Conservation (phyloP, 2,329 filamentous ascomycete species). For the Plenodomus lindquistii region DNA sequence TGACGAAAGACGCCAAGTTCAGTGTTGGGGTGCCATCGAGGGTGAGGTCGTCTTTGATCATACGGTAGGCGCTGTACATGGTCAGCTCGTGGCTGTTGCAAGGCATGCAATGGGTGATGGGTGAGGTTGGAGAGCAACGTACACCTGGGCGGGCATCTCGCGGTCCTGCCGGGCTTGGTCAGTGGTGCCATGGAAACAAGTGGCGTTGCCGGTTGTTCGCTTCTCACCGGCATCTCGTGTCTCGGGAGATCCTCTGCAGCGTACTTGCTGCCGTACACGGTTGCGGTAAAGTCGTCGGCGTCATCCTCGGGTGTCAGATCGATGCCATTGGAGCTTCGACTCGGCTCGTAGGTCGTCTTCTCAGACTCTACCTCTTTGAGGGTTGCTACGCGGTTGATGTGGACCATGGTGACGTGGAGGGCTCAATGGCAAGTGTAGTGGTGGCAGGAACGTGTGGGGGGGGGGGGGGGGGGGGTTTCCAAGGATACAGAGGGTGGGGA, state of each 20-base stretch:
- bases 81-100: neutral
- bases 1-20: slow-evolving; percentile 89
- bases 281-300: slow-evolving; percentile 67
- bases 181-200: neutral
- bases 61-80: slow-evolving; percentile 70
- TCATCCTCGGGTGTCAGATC: slow-evolving; percentile 35
- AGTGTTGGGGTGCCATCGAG: slow-evolving; percentile 69
- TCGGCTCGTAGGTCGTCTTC: slow-evolving; percentile 22
- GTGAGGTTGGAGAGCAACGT: slow-evolving; percentile 3
- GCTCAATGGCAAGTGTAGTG: slow-evolving; percentile 5
- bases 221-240: slow-evolving; percentile 79
- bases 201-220: neutral
- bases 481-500: neutral
- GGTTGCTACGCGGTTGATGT: slow-evolving; percentile 51
- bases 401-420: slow-evolving; percentile 49
- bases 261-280: slow-evolving; percentile 86
- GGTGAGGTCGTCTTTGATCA: slow-evolving; percentile 89
- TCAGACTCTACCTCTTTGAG: slow-evolving; percentile 44
- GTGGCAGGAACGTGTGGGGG: neutral
- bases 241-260: slow-evolving; percentile 79
- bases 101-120: neutral
- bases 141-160: slow-evolving; percentile 86
- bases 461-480: neutral
- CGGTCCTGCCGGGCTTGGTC: slow-evolving; percentile 15
- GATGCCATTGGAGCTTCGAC: slow-evolving; percentile 21